Percentiles rank a stretch among this genome's conserved stretches.
Conservation (phyloP, 2,329 filamentous ascomycete species). For the Cryphonectria carpinicola region DNA sequence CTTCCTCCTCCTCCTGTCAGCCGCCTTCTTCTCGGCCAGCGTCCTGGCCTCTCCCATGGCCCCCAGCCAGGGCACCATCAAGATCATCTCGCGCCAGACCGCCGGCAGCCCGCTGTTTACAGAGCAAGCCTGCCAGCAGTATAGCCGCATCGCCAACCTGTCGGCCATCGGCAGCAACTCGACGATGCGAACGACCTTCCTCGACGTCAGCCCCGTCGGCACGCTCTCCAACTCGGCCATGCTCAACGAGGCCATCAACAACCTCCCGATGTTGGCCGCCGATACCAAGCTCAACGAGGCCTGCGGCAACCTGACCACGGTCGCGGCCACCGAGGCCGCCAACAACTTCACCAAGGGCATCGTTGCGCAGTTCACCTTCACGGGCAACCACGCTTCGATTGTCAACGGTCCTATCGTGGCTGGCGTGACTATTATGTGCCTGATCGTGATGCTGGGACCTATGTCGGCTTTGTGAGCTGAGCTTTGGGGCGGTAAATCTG, state of each 20-base stretch:
- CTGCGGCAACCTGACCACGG: constrained; percentile 50
- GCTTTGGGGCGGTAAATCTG: neutral
- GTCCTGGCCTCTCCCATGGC: constrained; percentile 18
- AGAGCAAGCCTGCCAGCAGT: constrained; percentile 43
- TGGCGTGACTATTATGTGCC: constrained; percentile 3
- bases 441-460: constrained; percentile 5
- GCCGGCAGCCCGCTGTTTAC: constrained; percentile 4
- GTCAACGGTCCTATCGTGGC: constrained; percentile 13
- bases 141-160: constrained; percentile 50
- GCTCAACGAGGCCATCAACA: constrained; percentile 45
- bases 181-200: constrained; percentile 50
- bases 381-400: constrained; percentile 8
- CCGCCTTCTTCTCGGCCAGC: constrained; percentile 13
- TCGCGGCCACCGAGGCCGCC: constrained; percentile 48
- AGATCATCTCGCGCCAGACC: constrained; percentile 20
- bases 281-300: constrained; percentile 45
- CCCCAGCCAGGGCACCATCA: constrained; percentile 9
- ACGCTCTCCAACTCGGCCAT: constrained; percentile 44
- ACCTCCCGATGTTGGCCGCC: constrained; percentile 43
- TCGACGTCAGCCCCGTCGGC: constrained; percentile 47
- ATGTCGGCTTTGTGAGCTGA: constrained; percentile 9
- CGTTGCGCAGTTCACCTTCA: constrained; percentile 39
- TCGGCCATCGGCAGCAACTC: constrained; percentile 50
- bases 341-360: constrained; percentile 49
- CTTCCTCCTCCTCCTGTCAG: constrained; percentile 20